A percentile compares a stretch with the other conserved stretches of the same genome.
Conservation (phyloP, 1,139 yeast genomes). For the Yamadazyma dushanensis region DNA sequence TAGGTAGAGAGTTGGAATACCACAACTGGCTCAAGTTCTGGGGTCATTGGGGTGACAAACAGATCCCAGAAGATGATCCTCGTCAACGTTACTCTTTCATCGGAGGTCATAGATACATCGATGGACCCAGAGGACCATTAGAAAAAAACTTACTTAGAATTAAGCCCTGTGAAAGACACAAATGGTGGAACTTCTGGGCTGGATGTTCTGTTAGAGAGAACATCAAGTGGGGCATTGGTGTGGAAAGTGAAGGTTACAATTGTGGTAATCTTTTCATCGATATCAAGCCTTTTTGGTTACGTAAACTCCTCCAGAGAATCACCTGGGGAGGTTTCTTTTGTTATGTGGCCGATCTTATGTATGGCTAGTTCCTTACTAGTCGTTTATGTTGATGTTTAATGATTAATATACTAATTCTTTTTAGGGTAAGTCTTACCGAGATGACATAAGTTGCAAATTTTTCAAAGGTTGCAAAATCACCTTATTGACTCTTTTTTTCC, state of each 20-base stretch:
- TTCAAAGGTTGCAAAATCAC: too few relatives aligned
- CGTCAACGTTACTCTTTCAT: conserved; percentile 80
- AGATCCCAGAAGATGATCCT: conserved; percentile 63
- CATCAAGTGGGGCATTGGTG: conserved; percentile 81
- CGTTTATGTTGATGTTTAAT: too few relatives aligned
- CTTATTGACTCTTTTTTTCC: neutral
- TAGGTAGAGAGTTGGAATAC: conserved; percentile 59
- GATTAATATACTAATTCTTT: too few relatives aligned
- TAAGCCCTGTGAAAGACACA: conserved; percentile 77
- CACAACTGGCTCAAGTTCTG: conserved; percentile 76
- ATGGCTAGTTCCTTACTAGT: conserved; percentile 37
- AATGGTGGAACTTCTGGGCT: conserved; percentile 82
- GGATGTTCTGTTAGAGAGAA: conserved; percentile 77
- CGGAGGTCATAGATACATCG: conserved; percentile 85
- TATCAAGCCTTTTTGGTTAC: conserved; percentile 51
- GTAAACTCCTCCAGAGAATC: conserved; percentile 46
- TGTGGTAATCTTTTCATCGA: conserved; percentile 61
- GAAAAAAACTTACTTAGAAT: conserved; percentile 68
- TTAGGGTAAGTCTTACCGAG: conserved; percentile 1
- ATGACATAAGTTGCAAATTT: neutral
- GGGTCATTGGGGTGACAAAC: conserved; percentile 94
- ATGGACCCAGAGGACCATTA: conserved; percentile 91
- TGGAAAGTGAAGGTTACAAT: conserved; percentile 77
- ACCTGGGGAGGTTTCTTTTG: conserved; percentile 78
- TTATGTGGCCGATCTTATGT: conserved; percentile 55